Evolutionary conservation across 108 stramenopile genomes (phyloP).

Genomic region (Skeletonema costatum): DNA sequence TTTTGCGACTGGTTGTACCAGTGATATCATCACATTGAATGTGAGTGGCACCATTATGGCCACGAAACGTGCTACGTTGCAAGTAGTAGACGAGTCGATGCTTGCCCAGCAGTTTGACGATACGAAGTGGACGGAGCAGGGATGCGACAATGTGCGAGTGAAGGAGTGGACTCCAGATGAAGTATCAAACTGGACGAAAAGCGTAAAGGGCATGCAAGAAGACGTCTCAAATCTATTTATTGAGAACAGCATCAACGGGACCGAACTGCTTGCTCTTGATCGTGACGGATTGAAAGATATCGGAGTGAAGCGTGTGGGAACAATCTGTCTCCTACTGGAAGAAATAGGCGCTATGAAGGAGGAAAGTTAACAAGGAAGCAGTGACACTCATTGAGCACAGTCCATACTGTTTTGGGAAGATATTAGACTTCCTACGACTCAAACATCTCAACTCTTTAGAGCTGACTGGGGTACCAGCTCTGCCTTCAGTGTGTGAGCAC

Average conservation of each 20-base stretch:
- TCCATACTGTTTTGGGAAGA: no score
- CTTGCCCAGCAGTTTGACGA: neutral
- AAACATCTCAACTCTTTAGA: neutral
- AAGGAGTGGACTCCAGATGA: slow-evolving; percentile 24
- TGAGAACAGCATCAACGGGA: slow-evolving; percentile 2
- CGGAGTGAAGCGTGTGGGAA: slow-evolving; percentile 16
- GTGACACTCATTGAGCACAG: neutral
- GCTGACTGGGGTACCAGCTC: neutral
- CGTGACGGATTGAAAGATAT: slow-evolving; percentile 21
- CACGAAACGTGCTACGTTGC: neutral
- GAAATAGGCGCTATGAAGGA: slow-evolving; percentile 13
- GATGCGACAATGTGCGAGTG: neutral
- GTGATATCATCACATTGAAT: slow-evolving; percentile 2
- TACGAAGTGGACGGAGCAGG: neutral
- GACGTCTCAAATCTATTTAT: neutral
- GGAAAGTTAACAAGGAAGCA: neutral
- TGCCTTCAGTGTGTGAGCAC: neutral
- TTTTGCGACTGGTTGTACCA: neutral
- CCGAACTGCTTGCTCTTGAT: slow-evolving; percentile 18
- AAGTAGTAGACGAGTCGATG: neutral
- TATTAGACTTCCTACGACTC: neutral
- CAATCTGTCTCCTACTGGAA: neutral
- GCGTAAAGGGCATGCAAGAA: slow-evolving; percentile 1
- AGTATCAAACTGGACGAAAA: slow-evolving; percentile 13
- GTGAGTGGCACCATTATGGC: slow-evolving; percentile 7